Evolutionary conservation across 23 red algal species (phyloP).

Genomic region (Agarophyton chilense): DNA sequence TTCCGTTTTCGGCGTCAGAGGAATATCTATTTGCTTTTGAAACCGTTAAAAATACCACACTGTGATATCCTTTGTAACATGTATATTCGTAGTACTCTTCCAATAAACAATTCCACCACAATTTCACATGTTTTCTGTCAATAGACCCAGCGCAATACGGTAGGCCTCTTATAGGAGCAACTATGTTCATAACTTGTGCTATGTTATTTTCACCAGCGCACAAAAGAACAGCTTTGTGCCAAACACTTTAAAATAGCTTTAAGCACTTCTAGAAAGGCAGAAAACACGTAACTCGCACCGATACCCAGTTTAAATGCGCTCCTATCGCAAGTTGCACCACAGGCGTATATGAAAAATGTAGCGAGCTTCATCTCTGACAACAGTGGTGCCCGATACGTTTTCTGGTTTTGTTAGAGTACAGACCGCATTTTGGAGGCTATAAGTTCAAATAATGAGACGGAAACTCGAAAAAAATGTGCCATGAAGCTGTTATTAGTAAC

Average conservation of each 20-base stretch:
- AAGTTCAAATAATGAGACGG: too few species aligned
- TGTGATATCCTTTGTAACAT: conserved; percentile 37
- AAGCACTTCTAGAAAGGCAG: not conserved
- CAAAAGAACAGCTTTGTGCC: not conserved
- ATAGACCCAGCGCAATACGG: conserved; percentile 11
- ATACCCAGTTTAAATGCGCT: not conserved
- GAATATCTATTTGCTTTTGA: not conserved
- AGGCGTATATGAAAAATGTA: not conserved
- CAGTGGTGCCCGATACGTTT: not conserved
- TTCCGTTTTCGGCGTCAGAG: not conserved
- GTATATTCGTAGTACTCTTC: conserved; percentile 3
- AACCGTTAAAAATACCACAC: conserved; percentile 19
- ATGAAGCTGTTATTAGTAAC: too few species aligned
- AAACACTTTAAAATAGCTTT: not conserved
- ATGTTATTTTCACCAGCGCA: not conserved
- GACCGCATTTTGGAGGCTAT: too few species aligned
- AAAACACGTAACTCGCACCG: not conserved
- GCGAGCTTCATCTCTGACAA: not conserved
- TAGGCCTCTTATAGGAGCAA: not conserved
- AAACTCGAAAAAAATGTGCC: too few species aligned
- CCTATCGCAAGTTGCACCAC: not conserved
- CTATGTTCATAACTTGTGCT: not conserved
- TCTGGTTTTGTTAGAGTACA: not conserved
- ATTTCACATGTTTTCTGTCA: conserved; percentile 31
- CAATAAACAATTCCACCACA: not conserved